Conservation (phyloP, 352 stramenopile genomes). For the Phytophthora constricta region DNA sequence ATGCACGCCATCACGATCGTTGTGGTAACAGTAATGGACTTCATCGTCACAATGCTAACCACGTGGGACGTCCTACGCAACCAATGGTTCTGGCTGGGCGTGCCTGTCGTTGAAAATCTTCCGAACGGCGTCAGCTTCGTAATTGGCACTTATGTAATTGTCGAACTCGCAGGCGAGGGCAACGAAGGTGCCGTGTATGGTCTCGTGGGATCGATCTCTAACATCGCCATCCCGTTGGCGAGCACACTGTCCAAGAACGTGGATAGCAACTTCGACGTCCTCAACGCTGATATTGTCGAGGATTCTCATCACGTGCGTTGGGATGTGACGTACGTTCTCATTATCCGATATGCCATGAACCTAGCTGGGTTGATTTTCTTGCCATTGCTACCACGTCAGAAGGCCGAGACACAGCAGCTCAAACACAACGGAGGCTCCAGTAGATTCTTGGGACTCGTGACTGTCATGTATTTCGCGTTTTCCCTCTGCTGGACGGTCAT, state of each 20-base stretch:
- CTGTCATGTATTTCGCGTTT: conserved; percentile 37
- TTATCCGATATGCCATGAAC: conserved; percentile 50
- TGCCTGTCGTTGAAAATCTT: conserved; percentile 42
- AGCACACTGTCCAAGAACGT: conserved; percentile 52
- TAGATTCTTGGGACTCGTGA: conserved; percentile 40
- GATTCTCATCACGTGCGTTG: conserved; percentile 43
- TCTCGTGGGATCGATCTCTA: conserved; percentile 50
- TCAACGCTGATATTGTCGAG: conserved; percentile 45
- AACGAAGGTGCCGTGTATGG: conserved; percentile 57
- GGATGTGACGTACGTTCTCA: conserved; percentile 48
- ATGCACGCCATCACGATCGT: conserved; percentile 40
- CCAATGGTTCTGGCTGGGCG: conserved; percentile 59
- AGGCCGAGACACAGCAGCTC: conserved; percentile 50
- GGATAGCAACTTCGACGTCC: conserved; percentile 45
- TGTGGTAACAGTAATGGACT: conserved; percentile 39
- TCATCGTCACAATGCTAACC: conserved; percentile 38
- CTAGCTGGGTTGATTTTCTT: conserved; percentile 39
- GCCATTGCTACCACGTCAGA: conserved; percentile 49
- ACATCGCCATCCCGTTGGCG: conserved; percentile 48
- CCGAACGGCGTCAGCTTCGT: conserved; percentile 50
- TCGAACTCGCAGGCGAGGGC: conserved; percentile 52
- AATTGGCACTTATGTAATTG: conserved; percentile 48
- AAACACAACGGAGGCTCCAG: conserved; percentile 43
- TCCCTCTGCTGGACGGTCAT: conserved; percentile 34
- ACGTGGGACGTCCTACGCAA: conserved; percentile 48